These are phyloP conservation scores for Neurospora tetraspora DNA, from an alignment of 495 filamentous ascomycete genomes.

Conservation along the genomic window DNA sequence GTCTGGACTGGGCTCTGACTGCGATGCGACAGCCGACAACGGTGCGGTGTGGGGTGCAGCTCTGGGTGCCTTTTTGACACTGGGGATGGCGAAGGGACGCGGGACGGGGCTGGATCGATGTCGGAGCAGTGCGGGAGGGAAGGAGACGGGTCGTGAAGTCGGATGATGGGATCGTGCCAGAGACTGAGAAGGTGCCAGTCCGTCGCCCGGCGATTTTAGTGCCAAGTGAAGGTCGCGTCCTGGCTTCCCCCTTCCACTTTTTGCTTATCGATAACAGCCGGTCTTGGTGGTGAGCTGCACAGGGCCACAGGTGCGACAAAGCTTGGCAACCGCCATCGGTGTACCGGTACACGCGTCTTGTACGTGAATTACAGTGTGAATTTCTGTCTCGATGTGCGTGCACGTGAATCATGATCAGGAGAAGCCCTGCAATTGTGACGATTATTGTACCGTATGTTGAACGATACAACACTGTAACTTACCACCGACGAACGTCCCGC, in stretches of 20 bases:
- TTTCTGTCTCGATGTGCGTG: neutral
- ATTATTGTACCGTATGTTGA: neutral
- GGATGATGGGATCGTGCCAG: neutral
- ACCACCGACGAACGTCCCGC: neutral
- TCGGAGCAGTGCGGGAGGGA: neutral
- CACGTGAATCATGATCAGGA: neutral
- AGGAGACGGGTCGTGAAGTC: neutral
- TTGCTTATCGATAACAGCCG: slow-evolving; percentile 23
- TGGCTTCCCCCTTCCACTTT: slow-evolving; percentile 10
- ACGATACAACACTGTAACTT: neutral
- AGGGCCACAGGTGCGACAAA: neutral
- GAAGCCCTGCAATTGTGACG: neutral
- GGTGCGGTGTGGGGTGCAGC: neutral
- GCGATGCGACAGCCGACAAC: neutral
- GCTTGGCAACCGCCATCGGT: neutral
- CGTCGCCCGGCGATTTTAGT: neutral
- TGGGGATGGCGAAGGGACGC: neutral
- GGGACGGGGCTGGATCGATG: neutral
- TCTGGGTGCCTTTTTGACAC: neutral
- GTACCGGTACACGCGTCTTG: neutral
- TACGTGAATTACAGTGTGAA: neutral
- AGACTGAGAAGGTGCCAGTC: neutral
- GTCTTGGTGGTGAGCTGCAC: neutral
- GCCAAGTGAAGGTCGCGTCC: neutral
- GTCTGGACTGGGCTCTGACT: neutral